A percentile compares a stretch with the other conserved stretches of the same genome.
Evolutionary conservation across 108 stramenopile genomes (phyloP).

Genomic region (Fistulifera solaris): DNA sequence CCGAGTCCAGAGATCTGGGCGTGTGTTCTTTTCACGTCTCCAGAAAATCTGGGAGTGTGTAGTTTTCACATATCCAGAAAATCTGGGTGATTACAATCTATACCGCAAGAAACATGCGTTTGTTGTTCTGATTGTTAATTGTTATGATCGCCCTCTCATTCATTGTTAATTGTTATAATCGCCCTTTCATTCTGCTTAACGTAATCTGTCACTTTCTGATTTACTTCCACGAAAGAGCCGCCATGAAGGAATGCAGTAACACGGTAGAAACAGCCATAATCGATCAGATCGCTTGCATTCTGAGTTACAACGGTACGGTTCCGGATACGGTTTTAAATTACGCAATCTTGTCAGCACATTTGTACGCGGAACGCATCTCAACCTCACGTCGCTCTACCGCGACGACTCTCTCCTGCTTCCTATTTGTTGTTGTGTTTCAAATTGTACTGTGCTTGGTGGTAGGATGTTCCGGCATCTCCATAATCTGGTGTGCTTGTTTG

Average conservation of each 20-base stretch:
- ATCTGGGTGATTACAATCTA: too few relatives aligned
- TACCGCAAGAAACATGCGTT: too few relatives aligned
- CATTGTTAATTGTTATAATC: too few relatives aligned
- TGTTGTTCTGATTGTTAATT: too few relatives aligned
- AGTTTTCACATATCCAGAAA: too few relatives aligned
- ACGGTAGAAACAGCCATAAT: not conserved
- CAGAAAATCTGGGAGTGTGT: too few relatives aligned
- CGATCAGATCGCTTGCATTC: slow-evolving; percentile 15
- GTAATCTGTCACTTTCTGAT: too few relatives aligned
- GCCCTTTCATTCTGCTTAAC: too few relatives aligned
- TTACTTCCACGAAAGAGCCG: too few relatives aligned
- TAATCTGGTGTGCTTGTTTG: slow-evolving; percentile 50
- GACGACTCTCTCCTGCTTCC: not conserved
- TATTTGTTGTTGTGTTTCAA: slow-evolving; percentile 28
- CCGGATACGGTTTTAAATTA: slow-evolving; percentile 20
- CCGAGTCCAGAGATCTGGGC: too few relatives aligned
- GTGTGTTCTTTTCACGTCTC: too few relatives aligned
- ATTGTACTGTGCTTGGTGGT: slow-evolving; percentile 32
- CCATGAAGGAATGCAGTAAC: not conserved
- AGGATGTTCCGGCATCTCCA: slow-evolving; percentile 42
- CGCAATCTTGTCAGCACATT: not conserved
- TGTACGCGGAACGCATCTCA: not conserved
- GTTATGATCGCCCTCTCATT: too few relatives aligned
- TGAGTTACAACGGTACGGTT: slow-evolving; percentile 14
- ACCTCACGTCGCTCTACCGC: slow-evolving; percentile 3